Conservation (phyloP, 2,329 filamentous ascomycete genomes). For the Didymella arachidicola region DNA sequence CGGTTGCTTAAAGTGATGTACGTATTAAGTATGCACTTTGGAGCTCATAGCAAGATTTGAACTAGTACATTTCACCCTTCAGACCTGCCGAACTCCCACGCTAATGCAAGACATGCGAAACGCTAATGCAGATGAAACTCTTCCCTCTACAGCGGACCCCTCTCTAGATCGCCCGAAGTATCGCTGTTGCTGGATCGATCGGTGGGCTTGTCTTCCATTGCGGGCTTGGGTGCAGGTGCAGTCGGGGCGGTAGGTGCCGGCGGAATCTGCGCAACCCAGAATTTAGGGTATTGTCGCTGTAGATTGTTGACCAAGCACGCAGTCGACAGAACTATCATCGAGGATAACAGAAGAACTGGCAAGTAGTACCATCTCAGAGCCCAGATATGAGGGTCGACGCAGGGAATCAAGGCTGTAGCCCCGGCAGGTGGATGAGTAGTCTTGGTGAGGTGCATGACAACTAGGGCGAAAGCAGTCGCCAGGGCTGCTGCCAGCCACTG, state of each 20-base stretch:
- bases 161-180: conserved; percentile 29
- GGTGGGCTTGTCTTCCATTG: conserved; percentile 21
- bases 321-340: conserved; percentile 50
- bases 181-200: conserved; percentile 23
- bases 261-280: conserved; percentile 54
- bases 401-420: conserved; percentile 56
- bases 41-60: no score
- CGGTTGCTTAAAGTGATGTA: no score
- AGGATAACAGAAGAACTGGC: conserved; percentile 53
- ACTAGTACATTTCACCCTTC: no score
- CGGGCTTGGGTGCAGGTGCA: conserved; percentile 21
- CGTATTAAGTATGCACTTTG: no score
- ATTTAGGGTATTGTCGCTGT: conserved; percentile 55
- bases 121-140: background rate
- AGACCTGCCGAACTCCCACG: background rate
- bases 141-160: conserved; percentile 18
- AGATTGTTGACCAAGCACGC: conserved; percentile 57
- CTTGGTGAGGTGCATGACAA: conserved; percentile 58
- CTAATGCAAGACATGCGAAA: background rate
- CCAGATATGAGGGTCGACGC: conserved; percentile 50
- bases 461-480: conserved; percentile 52
- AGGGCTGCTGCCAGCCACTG: conserved; percentile 56
- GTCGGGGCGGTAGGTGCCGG: conserved; percentile 28
- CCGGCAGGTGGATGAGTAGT: conserved; percentile 59
- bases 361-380: conserved; percentile 55